Evolutionary conservation across 2,329 filamentous ascomycete species (phyloP).

Genomic region (Fusarium pseudograminearum): DNA sequence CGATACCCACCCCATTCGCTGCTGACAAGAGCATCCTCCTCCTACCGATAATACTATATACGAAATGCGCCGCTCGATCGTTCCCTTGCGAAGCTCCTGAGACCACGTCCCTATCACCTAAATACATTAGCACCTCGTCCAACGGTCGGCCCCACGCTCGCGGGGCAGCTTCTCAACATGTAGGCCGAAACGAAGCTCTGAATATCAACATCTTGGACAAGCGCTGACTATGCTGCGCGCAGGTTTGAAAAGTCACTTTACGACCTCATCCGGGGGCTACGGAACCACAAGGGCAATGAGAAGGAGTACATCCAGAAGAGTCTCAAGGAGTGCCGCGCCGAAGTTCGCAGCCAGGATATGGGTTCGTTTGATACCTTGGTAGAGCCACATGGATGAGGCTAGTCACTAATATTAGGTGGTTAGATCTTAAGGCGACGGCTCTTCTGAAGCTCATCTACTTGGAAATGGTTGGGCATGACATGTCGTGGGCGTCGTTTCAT

Average conservation of each 20-base stretch:
- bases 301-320: constrained; percentile 94
- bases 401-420: constrained; percentile 27
- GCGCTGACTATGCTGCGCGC: constrained; percentile 39
- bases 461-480: constrained; percentile 99
- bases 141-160: constrained; percentile 46
- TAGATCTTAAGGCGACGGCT: constrained; percentile 95
- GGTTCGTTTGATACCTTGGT: constrained; percentile 62
- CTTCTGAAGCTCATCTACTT: constrained; percentile 96
- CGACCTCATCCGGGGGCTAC: constrained; percentile 95
- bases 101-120: constrained; percentile 29
- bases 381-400: background rate
- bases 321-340: constrained; percentile 92
- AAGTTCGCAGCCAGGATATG: constrained; percentile 95
- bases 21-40: constrained; percentile 6
- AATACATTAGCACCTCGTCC: constrained; percentile 30
- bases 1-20: constrained; percentile 16
- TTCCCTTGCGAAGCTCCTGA: constrained; percentile 36
- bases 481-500: constrained; percentile 99
- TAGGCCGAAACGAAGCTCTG: constrained; percentile 36
- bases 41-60: constrained; percentile 22
- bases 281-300: constrained; percentile 95
- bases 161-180: constrained; percentile 49
- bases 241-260: constrained; percentile 99
- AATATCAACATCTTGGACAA: constrained; percentile 1
- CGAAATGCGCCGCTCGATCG: constrained; percentile 42